Conservation (phyloP, 192 early-diverging fungal species). For the Kickxella alabastrina region DNA sequence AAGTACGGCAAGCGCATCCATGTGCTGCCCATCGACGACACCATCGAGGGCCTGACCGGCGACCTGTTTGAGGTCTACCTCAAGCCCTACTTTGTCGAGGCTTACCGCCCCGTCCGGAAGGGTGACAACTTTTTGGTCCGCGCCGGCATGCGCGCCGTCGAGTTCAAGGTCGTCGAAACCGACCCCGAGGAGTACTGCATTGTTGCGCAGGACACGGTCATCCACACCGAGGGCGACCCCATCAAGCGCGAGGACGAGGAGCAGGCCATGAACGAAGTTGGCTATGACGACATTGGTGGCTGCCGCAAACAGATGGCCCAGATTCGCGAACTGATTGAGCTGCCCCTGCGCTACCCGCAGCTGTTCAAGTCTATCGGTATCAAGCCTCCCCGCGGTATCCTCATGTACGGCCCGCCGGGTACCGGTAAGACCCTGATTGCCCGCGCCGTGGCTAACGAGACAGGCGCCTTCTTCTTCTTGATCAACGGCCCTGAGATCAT, state of each 20-base stretch:
- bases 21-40: slow-evolving; percentile 96
- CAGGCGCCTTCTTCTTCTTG: slow-evolving; percentile 98
- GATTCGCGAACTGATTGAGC: slow-evolving; percentile 97
- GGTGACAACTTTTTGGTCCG: slow-evolving; percentile 93
- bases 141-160: slow-evolving; percentile 95
- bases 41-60: slow-evolving; percentile 94
- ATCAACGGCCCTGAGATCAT: slow-evolving; percentile 99
- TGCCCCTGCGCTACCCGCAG: slow-evolving; percentile 97
- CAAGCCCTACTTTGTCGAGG: slow-evolving; percentile 98
- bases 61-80: slow-evolving; percentile 97
- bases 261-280: slow-evolving; percentile 83
- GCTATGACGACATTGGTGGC: slow-evolving; percentile 99
- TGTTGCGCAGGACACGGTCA: slow-evolving; percentile 96
- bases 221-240: slow-evolving; percentile 97
- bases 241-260: slow-evolving; percentile 99
- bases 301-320: slow-evolving; percentile 98
- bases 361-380: slow-evolving; percentile 98
- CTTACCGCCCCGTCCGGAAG: slow-evolving; percentile 93
- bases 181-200: slow-evolving; percentile 97
- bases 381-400: slow-evolving; percentile 96
- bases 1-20: slow-evolving; percentile 97
- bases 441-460: slow-evolving; percentile 98
- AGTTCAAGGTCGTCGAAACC: slow-evolving; percentile 97
- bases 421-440: slow-evolving; percentile 99
- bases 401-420: slow-evolving; percentile 98